Base-by-base conservation (phyloP, 495 filamentous ascomycete genomes). In the Penicillium herquei region DNA sequence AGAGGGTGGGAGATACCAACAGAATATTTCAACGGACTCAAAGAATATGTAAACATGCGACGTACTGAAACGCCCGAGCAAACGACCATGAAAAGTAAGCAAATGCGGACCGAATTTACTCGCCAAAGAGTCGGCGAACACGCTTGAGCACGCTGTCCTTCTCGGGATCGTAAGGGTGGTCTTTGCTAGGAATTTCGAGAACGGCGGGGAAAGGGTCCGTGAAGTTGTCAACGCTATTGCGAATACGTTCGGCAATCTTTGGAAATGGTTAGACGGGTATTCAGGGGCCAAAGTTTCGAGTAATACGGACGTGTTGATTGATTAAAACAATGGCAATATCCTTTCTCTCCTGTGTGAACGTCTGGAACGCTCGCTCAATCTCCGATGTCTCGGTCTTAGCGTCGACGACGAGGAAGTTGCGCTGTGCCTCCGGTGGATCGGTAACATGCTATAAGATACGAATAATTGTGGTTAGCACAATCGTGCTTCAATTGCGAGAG, bases 131-230 rank as follows among this genome's bases (percentile, higher is more conserved):
- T 58, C 92, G 85, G 64, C 89, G 82, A 51, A 98, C 95, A 63
- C 94, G 83, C 70, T 90, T 89, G 71, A 98, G 67, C 35, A 99
- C 94, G 68, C 92, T 98, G 72, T 99, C 94, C 78, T 99, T 99
- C 76, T 99, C 94, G 0, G 94, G 94, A 61, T 99, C 95, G 64
- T 98, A 99, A 7, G 94, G 94, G 65, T 99, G 94, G 68, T 99
- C 94, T 79, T 99, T 99, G 77, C 91, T 96, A 31, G 95, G 95
- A 53, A 98, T 98, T 75, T 99, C 95, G 55, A 99, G 85, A 49
- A 83, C 73, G 11, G 80, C 77, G 10, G 80, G 80, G 61, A 83
- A 81, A 7, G 80, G 72, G n/a, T 81, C 80, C 50, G 78, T 67
- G 62, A 74, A 83, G 16, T 74, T 63, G 55, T 83, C 80, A 33